Percentiles rank a stretch among this genome's conserved stretches.
Conservation (phyloP, 495 filamentous ascomycete genomes). For the Annulohypoxylon maeteangense region DNA sequence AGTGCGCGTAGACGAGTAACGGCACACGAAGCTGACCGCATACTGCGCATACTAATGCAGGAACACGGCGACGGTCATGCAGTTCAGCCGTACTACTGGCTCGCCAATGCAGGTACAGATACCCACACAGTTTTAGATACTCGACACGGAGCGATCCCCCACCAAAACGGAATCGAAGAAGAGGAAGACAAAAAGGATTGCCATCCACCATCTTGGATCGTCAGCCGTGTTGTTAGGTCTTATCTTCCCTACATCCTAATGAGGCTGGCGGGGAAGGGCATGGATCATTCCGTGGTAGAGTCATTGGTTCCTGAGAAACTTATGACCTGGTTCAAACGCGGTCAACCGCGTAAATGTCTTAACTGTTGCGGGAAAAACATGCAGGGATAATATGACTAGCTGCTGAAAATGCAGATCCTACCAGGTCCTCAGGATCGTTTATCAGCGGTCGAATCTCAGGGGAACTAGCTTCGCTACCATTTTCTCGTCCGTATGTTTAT, state of each 20-base stretch:
- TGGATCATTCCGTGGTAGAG: constrained; percentile 32
- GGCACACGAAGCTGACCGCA: constrained; percentile 26
- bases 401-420: constrained; percentile 20
- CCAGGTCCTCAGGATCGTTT: constrained; percentile 8
- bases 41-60: constrained; percentile 33
- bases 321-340: constrained; percentile 28
- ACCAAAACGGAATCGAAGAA: constrained; percentile 5
- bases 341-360: constrained; percentile 41
- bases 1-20: constrained; percentile 24
- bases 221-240: neutral
- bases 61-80: constrained; percentile 41
- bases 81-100: constrained; percentile 35
- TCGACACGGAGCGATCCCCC: neutral
- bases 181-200: constrained; percentile 8
- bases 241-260: constrained; percentile 15
- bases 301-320: constrained; percentile 20
- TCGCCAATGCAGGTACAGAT: constrained; percentile 41
- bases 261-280: constrained; percentile 33
- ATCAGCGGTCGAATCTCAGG: constrained; percentile 11
- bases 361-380: constrained; percentile 31
- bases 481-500: neutral
- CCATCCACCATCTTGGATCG: constrained; percentile 13
- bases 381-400: constrained; percentile 34
- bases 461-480: neutral
- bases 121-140: constrained; percentile 27